Base-by-base conservation (phyloP, 1,139 yeast species). In the Geotrichum klebahnii region DNA sequence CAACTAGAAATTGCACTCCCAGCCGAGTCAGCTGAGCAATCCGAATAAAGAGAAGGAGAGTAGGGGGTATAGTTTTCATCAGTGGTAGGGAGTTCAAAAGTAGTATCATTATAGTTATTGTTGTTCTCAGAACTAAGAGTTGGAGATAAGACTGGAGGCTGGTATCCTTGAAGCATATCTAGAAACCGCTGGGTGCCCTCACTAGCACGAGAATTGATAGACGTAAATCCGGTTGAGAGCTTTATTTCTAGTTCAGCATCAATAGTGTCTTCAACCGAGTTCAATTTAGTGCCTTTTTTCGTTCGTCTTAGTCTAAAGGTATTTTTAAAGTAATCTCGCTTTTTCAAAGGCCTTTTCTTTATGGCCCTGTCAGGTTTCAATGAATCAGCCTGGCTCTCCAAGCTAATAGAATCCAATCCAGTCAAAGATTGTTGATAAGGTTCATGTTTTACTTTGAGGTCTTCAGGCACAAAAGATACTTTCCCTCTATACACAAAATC, bases 181-280 rank as follows among this genome's bases (percentile, higher is more conserved):
- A 40, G 9, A 20, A 29, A 40, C 6, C 35, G 10, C 24, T 29
- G 44, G 2, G 44, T 40, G 1, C 44, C 44, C 24, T 40, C 36
- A 24, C 44, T 40, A 9, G 44, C 44, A 3, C 36, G 17, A 10
- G 44, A 29, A 17, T 40, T 40, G 44, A 40, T 40, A 5, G 35
- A 14, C 5, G 22, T 17, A 31, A 40, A 40, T n/a, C 44, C 36
- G 5, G 35, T 24, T 9, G 24, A 5, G 5, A 40, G 6, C 16
- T 31, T 29, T 9, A 17, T 16, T 20, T 40, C 44, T 22, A 40
- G 20, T 10, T 29, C 35, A 28, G 9, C 29, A 10, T 26, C 29
- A 26, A 33, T 14, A 2, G 37, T 33, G 16, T 33, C 37, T 12
- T 3, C 19, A 14, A 33, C 37, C 5, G 37, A 26, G 29, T 8